Percentiles rank a stretch among this genome's conserved stretches.
Conservation (phyloP, 257 asterid species). For the Dorcoceras hygrometricum region DNA sequence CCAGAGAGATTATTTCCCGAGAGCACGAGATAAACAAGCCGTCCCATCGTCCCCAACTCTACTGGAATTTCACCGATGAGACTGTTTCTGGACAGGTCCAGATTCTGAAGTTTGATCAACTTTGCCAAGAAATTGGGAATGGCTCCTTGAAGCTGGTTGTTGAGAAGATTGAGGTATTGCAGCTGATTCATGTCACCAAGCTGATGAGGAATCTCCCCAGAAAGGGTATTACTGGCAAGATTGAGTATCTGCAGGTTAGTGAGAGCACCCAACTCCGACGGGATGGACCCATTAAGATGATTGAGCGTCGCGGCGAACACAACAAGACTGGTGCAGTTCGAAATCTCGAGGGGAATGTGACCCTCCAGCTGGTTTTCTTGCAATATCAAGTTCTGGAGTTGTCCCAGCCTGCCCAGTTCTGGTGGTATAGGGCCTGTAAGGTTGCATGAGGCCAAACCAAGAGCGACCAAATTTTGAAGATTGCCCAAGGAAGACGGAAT, state of each 20-base stretch:
- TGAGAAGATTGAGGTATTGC: conserved; percentile 58
- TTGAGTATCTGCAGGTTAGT: conserved; percentile 48
- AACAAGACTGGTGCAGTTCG: conserved; percentile 50
- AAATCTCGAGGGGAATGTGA: conserved; percentile 57
- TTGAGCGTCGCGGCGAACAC: conserved; percentile 64
- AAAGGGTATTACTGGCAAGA: conserved; percentile 64
- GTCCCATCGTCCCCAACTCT: conserved; percentile 52
- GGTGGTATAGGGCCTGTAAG: conserved; percentile 62
- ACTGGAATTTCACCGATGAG: conserved; percentile 66
- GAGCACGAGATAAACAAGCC: conserved; percentile 51
- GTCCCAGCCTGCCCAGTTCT: conserved; percentile 45
- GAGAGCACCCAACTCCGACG: conserved; percentile 45
- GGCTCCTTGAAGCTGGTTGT: conserved; percentile 65
- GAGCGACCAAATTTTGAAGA: conserved; percentile 43
- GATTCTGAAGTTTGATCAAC: conserved; percentile 41
- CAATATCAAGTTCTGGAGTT: conserved; percentile 45
- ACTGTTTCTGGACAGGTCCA: conserved; percentile 69
- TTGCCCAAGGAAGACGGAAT: conserved; percentile 56
- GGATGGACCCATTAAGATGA: conserved; percentile 62
- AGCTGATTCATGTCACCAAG: conserved; percentile 49
- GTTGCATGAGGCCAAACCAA: conserved; percentile 71
- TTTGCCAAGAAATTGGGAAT: conserved; percentile 53
- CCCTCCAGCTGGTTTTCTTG: conserved; percentile 69
- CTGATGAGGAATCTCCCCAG: conserved; percentile 56
- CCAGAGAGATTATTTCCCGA: conserved; percentile 75